Evolutionary conservation across 371 early-diverging fungal species (phyloP).

Genomic region (Mortierella sp.): DNA sequence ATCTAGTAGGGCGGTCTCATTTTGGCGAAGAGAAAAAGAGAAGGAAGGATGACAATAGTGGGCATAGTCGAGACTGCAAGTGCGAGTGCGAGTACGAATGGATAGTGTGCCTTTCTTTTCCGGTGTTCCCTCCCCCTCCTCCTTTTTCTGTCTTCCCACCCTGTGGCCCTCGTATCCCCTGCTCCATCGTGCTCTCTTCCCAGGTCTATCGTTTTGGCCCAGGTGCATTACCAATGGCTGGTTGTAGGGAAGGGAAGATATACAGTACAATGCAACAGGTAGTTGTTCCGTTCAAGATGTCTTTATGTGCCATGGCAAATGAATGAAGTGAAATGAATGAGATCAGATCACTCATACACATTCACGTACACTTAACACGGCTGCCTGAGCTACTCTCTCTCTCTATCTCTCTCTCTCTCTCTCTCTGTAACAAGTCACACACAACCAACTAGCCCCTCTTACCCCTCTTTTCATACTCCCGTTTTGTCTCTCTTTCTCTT

Average conservation of each 20-base stretch:
- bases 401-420: no score
- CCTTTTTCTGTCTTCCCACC: background rate
- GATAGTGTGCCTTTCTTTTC: background rate
- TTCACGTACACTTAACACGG: background rate
- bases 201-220: background rate
- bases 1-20: background rate
- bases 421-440: background rate
- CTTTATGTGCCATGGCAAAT: background rate
- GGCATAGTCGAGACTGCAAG: background rate
- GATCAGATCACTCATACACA: background rate
- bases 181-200: background rate
- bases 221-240: background rate
- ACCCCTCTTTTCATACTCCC: background rate
- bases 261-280: no score
- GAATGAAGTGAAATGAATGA: background rate
- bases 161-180: background rate
- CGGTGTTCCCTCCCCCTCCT: background rate
- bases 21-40: background rate
- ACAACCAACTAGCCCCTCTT: background rate
- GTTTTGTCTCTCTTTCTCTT: background rate
- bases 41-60: background rate
- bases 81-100: background rate
- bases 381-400: no score
- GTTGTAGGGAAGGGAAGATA: no score
- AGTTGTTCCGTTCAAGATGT: no score